Evolutionary conservation across 176 grass and related monocot genomes (phyloP).

Genomic region (Juncus effusus): DNA sequence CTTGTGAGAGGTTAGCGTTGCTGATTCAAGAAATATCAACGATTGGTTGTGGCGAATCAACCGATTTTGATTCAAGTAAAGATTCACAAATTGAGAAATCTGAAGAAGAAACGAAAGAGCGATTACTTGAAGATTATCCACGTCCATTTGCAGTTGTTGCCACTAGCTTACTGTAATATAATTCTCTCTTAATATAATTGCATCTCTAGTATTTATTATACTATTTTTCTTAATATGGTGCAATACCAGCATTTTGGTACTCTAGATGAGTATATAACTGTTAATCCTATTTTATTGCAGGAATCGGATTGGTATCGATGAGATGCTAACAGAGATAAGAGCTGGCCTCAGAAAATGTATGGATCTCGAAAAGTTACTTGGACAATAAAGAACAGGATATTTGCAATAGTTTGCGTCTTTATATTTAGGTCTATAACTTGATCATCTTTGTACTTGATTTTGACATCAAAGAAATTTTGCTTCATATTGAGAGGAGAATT

Average conservation of each 20-base stretch:
- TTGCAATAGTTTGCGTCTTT: not conserved
- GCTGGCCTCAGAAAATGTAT: conserved; percentile 66
- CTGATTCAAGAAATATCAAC: conserved; percentile 64
- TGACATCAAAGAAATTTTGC: no score
- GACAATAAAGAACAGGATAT: not conserved
- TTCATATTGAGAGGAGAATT: no score
- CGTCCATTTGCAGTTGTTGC: conserved; percentile 70
- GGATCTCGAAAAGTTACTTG: conserved; percentile 36
- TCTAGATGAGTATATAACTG: no score
- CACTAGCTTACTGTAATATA: conserved; percentile 70
- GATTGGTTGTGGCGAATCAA: conserved; percentile 54
- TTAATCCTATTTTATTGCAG: conserved; percentile 37
- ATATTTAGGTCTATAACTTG: no score
- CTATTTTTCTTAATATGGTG: no score
- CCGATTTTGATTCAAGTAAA: conserved; percentile 31
- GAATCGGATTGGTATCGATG: conserved; percentile 67
- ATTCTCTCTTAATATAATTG: conserved; percentile 9
- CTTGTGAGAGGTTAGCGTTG: conserved; percentile 53
- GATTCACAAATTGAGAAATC: conserved; percentile 11
- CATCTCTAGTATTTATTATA: not conserved
- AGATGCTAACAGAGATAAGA: conserved; percentile 80
- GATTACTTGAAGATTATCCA: conserved; percentile 75
- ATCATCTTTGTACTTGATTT: not conserved
- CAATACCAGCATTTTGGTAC: no score
- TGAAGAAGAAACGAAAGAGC: conserved; percentile 49